phyloP scores from a whole-genome alignment of 139 green algal species.

The Astrephomene gubernaculifera region DNA sequence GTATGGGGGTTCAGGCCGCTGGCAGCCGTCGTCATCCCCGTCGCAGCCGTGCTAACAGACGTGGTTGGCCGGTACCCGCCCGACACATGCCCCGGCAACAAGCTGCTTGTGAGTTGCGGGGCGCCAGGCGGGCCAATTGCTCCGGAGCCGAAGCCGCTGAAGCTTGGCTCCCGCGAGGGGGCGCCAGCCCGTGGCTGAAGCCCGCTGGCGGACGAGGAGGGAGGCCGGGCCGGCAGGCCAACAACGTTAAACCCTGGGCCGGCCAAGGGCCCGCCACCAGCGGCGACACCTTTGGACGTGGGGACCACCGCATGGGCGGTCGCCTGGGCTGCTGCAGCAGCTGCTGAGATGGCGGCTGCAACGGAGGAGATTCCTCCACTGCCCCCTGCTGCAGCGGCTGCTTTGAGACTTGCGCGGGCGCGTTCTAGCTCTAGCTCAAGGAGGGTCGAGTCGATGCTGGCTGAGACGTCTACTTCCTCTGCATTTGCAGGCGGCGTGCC shows the following conservation, averaged over 20 bases:
- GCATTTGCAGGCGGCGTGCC: neutral
- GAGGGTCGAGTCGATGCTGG: constrained; percentile 34
- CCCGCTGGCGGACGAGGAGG: neutral
- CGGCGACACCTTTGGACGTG: too few relatives aligned
- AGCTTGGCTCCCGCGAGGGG: neutral
- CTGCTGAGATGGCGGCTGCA: constrained; percentile 1
- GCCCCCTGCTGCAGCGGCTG: constrained; percentile 17
- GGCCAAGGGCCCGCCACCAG: too few relatives aligned
- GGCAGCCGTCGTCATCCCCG: too few relatives aligned
- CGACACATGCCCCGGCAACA: too few relatives aligned
- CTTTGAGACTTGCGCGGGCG: constrained; percentile 24
- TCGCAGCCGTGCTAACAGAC: too few relatives aligned
- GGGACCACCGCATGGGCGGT: too few relatives aligned
- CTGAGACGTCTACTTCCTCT: neutral
- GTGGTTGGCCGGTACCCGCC: too few relatives aligned
- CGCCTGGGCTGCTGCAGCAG: neutral
- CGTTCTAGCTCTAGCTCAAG: constrained; percentile 47
- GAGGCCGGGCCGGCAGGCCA: too few relatives aligned
- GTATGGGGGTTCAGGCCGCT: too few relatives aligned
- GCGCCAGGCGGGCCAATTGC: too few relatives aligned
- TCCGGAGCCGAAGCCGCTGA: neutral
- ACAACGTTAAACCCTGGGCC: too few relatives aligned
- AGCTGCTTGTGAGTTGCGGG: too few relatives aligned
- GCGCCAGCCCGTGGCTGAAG: neutral
- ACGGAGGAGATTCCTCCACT: neutral